A percentile compares a stretch with the other conserved stretches of the same genome.
Conservation (phyloP, 1,139 yeast species). For the Sugiyamaella novakii region DNA sequence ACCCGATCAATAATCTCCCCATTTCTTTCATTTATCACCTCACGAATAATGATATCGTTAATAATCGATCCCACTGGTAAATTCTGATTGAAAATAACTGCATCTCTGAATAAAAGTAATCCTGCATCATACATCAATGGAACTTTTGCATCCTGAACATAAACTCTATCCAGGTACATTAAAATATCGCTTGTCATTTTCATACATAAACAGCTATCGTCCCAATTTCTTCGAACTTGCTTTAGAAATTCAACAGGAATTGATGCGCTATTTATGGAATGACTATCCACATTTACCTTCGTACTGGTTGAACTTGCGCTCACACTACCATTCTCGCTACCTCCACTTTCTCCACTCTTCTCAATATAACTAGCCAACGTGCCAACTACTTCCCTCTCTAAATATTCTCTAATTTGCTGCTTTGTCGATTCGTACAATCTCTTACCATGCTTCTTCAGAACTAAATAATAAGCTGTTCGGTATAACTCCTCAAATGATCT, state of each 20-base stretch:
- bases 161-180: constrained; percentile 84
- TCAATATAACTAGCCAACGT: constrained; percentile 27
- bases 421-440: constrained; percentile 67
- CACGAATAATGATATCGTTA: constrained; percentile 55
- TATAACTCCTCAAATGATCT: constrained; percentile 85
- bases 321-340: background rate
- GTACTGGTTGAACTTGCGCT: background rate
- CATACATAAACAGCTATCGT: constrained; percentile 73
- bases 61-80: constrained; percentile 56
- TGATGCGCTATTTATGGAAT: background rate
- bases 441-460: constrained; percentile 71
- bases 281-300: background rate
- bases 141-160: constrained; percentile 69
- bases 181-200: constrained; percentile 81
- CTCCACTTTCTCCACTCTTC: background rate
- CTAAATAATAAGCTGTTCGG: constrained; percentile 77
- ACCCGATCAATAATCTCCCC: constrained; percentile 64
- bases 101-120: constrained; percentile 56
- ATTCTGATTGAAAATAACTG: constrained; percentile 47
- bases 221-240: constrained; percentile 62
- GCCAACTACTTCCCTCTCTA: constrained; percentile 43
- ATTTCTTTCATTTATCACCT: constrained; percentile 60
- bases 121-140: constrained; percentile 79
- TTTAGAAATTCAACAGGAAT: constrained; percentile 46
- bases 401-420: constrained; percentile 53